phyloP scores from a whole-genome alignment of 345 rosid species.

The Brassica rapa region DNA sequence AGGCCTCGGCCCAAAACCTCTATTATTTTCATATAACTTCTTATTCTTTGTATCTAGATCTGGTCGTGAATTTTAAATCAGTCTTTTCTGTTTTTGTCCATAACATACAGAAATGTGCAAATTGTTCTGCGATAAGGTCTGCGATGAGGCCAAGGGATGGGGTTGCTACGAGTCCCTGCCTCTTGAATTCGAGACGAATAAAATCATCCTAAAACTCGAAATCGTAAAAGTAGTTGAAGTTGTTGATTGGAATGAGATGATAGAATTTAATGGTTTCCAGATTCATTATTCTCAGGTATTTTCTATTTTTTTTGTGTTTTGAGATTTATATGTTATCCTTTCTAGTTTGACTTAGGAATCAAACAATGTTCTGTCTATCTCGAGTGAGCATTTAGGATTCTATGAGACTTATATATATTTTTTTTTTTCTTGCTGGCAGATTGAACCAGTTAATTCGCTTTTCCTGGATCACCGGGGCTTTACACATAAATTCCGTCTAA shows the following conservation, averaged over 20 bases:
- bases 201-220: not conserved
- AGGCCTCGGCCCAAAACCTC: not conserved
- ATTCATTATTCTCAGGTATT: not conserved
- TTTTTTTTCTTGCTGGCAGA: not conserved
- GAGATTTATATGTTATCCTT: not conserved
- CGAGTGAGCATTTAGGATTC: not conserved
- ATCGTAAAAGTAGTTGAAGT: conserved; percentile 12
- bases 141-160: not conserved
- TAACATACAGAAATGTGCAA: not conserved
- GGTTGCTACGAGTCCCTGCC: not conserved
- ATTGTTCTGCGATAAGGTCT: conserved; percentile 4
- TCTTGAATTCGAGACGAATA: not conserved
- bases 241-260: not conserved
- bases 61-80: not conserved
- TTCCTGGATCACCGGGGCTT: not conserved
- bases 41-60: not conserved
- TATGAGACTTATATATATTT: not conserved
- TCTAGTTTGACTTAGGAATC: not conserved
- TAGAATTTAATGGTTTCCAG: not conserved
- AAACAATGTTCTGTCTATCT: not conserved
- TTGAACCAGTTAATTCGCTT: not conserved
- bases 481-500: not conserved
- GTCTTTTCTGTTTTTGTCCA: not conserved
- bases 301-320: not conserved
- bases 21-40: not conserved